Percentiles rank a stretch among this genome's conserved stretches.
Evolutionary conservation across 805 yeast species (phyloP).

Genomic region (Saccharomyces paradoxus): DNA sequence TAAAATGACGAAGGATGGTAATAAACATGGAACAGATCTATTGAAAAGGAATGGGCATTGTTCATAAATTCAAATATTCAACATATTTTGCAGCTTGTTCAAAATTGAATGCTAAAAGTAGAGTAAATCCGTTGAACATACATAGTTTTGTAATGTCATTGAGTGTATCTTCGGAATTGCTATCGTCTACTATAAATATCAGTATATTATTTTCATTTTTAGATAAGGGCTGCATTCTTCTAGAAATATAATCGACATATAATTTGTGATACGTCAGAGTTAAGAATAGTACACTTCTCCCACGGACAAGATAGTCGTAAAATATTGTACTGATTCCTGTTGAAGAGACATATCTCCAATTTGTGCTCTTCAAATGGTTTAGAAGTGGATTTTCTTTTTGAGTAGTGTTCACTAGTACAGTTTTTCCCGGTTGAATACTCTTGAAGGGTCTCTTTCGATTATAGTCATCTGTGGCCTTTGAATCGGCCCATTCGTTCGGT

Average conservation of each 20-base stretch:
- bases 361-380: slow-evolving; percentile 43
- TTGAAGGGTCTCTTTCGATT: slow-evolving; percentile 2
- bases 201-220: slow-evolving; percentile 45
- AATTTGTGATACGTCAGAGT: slow-evolving; percentile 67
- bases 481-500: slow-evolving; percentile 9
- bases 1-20: slow-evolving; percentile 75
- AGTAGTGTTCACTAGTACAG: slow-evolving; percentile 50
- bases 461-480: slow-evolving; percentile 14
- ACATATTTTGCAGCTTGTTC: slow-evolving; percentile 46
- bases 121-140: slow-evolving; percentile 35
- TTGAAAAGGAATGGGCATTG: slow-evolving; percentile 7
- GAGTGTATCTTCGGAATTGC: slow-evolving; percentile 40
- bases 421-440: slow-evolving; percentile 14
- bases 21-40: slow-evolving; percentile 65
- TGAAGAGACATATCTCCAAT: slow-evolving; percentile 41
- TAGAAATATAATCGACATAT: slow-evolving; percentile 65
- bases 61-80: slow-evolving; percentile 22
- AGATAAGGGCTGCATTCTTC: slow-evolving; percentile 38
- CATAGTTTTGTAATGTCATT: slow-evolving; percentile 35
- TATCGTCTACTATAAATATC: slow-evolving; percentile 58
- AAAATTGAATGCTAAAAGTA: slow-evolving; percentile 38
- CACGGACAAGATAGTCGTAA: slow-evolving; percentile 62
- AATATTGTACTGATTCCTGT: slow-evolving; percentile 34
- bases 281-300: slow-evolving; percentile 48
- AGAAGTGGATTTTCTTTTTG: slow-evolving; percentile 71